These are phyloP conservation scores for Sporothrix luriei DNA, from an alignment of 2,329 filamentous ascomycete genomes.

Conservation along the genomic window DNA sequence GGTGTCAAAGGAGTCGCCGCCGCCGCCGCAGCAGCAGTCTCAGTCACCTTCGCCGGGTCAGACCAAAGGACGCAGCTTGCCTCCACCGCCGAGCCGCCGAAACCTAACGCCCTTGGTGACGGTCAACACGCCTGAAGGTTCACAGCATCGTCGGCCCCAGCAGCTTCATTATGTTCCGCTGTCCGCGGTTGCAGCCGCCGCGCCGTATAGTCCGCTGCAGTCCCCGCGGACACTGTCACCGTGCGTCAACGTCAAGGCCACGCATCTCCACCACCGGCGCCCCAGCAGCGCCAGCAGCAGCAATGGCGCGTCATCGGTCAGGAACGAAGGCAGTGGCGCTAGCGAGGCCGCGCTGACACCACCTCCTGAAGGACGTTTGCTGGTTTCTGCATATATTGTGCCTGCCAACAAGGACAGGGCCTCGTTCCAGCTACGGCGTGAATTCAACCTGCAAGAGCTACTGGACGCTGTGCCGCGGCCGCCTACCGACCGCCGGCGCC, in stretches of 20 bases:
- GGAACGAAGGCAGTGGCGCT: background rate
- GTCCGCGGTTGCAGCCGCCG: background rate
- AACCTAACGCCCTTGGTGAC: slow-evolving; percentile 32
- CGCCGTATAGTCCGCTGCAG: slow-evolving; percentile 19
- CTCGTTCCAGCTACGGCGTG: slow-evolving; percentile 53
- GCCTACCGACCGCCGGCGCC: slow-evolving; percentile 37
- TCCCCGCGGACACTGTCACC: slow-evolving; percentile 34
- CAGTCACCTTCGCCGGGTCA: background rate
- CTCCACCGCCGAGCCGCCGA: slow-evolving; percentile 5
- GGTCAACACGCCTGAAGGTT: background rate
- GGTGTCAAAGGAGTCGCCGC: slow-evolving; percentile 8
- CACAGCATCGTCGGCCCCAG: background rate
- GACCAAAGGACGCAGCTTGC: background rate
- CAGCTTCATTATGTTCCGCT: background rate
- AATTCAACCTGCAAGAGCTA: slow-evolving; percentile 54
- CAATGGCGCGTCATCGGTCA: background rate
- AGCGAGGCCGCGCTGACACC: slow-evolving; percentile 21
- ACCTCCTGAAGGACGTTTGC: slow-evolving; percentile 38
- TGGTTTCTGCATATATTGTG: slow-evolving; percentile 50
- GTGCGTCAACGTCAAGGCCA: slow-evolving; percentile 35
- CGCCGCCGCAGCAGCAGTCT: slow-evolving; percentile 15
- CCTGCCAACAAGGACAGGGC: slow-evolving; percentile 48
- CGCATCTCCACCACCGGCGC: slow-evolving; percentile 8
- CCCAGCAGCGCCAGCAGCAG: slow-evolving; percentile 3
- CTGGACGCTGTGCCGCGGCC: slow-evolving; percentile 50